Conservation (phyloP, 345 rosid genomes). For the Populus davidiana region DNA sequence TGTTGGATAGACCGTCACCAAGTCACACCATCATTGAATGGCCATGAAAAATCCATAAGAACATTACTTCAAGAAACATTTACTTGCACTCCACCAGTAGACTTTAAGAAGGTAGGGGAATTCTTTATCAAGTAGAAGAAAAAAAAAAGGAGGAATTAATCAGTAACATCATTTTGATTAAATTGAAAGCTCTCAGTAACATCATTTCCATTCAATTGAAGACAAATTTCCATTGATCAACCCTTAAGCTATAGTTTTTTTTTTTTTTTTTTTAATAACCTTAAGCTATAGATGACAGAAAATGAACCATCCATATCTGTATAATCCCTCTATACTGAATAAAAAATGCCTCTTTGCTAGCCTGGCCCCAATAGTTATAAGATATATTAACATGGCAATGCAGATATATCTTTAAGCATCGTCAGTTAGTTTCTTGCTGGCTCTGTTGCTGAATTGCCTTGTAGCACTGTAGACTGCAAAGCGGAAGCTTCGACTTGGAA, state of each 20-base stretch:
- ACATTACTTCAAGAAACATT: neutral
- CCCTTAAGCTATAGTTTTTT: neutral
- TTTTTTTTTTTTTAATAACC: neutral
- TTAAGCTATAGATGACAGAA: neutral
- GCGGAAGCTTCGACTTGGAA: slow-evolving; percentile 80
- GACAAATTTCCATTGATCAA: neutral
- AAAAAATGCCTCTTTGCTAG: neutral
- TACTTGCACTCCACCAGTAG: neutral
- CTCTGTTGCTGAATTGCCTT: slow-evolving; percentile 61
- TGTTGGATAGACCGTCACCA: no score
- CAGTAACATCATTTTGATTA: neutral
- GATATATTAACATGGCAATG: neutral
- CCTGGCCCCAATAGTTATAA: neutral
- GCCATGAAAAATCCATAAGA: neutral
- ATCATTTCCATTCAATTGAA: neutral
- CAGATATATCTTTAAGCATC: neutral
- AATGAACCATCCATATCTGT: neutral
- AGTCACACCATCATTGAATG: neutral
- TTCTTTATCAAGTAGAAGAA: no score
- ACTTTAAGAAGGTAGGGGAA: neutral
- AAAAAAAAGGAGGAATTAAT: neutral
- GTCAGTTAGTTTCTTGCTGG: slow-evolving; percentile 2
- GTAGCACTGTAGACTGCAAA: slow-evolving; percentile 91
- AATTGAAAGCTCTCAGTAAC: neutral
- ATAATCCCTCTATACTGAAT: neutral